Conservation (phyloP, 1,139 yeast genomes). For the Meyerozyma athensensis region DNA sequence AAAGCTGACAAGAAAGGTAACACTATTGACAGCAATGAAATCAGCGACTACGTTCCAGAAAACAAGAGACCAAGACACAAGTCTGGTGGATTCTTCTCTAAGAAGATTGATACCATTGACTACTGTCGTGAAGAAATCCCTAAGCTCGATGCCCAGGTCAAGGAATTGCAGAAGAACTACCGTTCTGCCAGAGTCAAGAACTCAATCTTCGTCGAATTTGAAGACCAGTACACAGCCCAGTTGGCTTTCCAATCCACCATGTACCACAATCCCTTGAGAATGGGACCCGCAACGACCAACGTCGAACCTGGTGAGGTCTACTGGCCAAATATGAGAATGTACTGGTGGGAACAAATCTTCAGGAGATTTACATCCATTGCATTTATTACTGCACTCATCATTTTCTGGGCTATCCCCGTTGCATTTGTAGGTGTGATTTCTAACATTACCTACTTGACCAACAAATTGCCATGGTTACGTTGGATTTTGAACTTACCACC, state of each 20-base stretch:
- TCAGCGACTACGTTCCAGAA: conserved; percentile 64
- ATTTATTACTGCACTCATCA: conserved; percentile 53
- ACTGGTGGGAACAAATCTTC: conserved; percentile 77
- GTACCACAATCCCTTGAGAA: conserved; percentile 50
- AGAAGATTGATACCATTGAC: conserved; percentile 59
- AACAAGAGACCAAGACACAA: conserved; percentile 75
- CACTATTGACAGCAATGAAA: conserved; percentile 34
- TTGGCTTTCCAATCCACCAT: conserved; percentile 58
- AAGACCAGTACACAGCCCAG: conserved; percentile 67
- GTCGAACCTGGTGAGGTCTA: conserved; percentile 57
- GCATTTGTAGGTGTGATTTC: conserved; percentile 94
- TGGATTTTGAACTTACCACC: conserved; percentile 70
- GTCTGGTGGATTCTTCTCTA: conserved; percentile 45
- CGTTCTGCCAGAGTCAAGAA: conserved; percentile 43
- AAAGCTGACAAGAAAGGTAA: conserved; percentile 63
- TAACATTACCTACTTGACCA: conserved; percentile 68
- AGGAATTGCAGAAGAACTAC: conserved; percentile 44
- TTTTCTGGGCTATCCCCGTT: conserved; percentile 93
- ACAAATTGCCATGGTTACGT: conserved; percentile 61
- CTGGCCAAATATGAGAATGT: conserved; percentile 70
- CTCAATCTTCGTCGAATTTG: conserved; percentile 66
- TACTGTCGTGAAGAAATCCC: conserved; percentile 54
- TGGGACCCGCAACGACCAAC: conserved; percentile 49
- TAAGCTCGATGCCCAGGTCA: conserved; percentile 51
- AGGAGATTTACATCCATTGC: conserved; percentile 56